phyloP scores from a whole-genome alignment of 116 monocot genomes.

The Phalaenopsis hybrid region DNA sequence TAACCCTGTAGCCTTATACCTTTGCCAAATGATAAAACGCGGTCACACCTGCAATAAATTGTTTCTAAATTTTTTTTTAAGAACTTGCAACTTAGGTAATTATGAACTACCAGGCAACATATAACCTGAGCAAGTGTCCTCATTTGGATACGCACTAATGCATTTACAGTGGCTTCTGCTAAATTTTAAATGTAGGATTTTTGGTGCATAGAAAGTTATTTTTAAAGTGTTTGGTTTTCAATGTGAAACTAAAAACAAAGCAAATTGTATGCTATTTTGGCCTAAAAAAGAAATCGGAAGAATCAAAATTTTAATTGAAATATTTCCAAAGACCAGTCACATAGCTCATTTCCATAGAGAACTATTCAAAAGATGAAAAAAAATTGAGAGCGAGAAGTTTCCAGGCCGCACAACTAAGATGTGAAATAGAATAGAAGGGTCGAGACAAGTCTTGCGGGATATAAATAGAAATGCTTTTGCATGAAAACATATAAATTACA shows the following conservation, averaged over 20 bases:
- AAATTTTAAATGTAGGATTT: too few species aligned
- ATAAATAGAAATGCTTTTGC: too few species aligned
- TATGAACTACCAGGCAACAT: neutral
- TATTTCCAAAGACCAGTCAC: neutral
- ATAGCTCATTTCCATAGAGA: neutral
- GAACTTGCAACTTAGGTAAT: neutral
- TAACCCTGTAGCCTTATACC: slow-evolving; percentile 45
- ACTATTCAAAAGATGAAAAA: neutral
- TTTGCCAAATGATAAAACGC: slow-evolving; percentile 48
- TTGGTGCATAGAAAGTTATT: too few species aligned
- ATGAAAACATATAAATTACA: too few species aligned
- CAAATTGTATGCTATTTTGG: too few species aligned
- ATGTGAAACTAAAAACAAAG: too few species aligned
- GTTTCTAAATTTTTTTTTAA: neutral
- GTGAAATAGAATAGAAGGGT: neutral
- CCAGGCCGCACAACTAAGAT: neutral
- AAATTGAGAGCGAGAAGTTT: neutral
- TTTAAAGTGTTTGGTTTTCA: too few species aligned
- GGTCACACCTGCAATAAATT: slow-evolving; percentile 44
- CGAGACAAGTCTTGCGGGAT: too few species aligned
- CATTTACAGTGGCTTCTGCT: too few species aligned
- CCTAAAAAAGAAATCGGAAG: neutral
- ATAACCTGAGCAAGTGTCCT: neutral
- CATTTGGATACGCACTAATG: neutral
- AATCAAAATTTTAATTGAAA: neutral